A percentile compares a stretch with the other conserved stretches of the same genome.
These are phyloP conservation scores for Bipolaris cookei DNA, from an alignment of 2,329 filamentous ascomycete species.

Conservation along the genomic window DNA sequence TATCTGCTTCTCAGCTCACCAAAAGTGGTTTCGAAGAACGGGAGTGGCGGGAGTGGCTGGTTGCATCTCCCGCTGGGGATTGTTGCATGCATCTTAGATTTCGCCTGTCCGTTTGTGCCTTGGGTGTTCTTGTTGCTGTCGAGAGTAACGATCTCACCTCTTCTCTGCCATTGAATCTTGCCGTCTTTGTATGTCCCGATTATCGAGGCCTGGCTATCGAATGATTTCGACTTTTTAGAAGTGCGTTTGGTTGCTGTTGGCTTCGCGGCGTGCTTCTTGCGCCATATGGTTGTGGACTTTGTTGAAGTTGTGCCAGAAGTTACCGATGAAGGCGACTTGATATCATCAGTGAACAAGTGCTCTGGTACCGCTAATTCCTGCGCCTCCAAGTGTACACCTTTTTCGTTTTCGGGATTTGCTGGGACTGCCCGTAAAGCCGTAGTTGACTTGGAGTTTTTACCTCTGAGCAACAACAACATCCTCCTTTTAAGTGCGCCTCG, in stretches of 20 bases:
- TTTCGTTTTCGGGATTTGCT: conserved; percentile 25
- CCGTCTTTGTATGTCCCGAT: conserved; percentile 56
- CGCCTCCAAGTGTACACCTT: conserved; percentile 45
- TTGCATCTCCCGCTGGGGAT: conserved; percentile 44
- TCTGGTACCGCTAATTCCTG: conserved; percentile 44
- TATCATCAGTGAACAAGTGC: conserved; percentile 32
- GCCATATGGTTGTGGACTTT: conserved; percentile 21
- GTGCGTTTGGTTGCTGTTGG: conserved; percentile 19
- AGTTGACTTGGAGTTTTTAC: conserved; percentile 31
- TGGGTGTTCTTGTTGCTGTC: conserved; percentile 16
- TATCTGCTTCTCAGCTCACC: conserved; percentile 25
- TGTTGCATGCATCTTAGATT: conserved; percentile 46
- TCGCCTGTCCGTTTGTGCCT: conserved; percentile 26
- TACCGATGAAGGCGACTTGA: conserved; percentile 28
- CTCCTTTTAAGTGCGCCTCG: conserved; percentile 18
- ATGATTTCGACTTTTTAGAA: conserved; percentile 3
- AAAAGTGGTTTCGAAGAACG: conserved; percentile 37
- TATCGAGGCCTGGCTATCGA: conserved; percentile 27
- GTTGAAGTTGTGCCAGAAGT: conserved; percentile 24
- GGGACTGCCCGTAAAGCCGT: conserved; percentile 49
- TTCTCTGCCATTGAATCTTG: conserved; percentile 50
- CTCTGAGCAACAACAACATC: conserved; percentile 29
- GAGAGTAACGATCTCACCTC: conserved; percentile 13
- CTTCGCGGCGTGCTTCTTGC: conserved; percentile 17
- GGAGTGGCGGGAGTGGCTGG: conserved; percentile 39